Conservation (phyloP, 805 yeast species). For the Cyberlindnera meyerae region DNA sequence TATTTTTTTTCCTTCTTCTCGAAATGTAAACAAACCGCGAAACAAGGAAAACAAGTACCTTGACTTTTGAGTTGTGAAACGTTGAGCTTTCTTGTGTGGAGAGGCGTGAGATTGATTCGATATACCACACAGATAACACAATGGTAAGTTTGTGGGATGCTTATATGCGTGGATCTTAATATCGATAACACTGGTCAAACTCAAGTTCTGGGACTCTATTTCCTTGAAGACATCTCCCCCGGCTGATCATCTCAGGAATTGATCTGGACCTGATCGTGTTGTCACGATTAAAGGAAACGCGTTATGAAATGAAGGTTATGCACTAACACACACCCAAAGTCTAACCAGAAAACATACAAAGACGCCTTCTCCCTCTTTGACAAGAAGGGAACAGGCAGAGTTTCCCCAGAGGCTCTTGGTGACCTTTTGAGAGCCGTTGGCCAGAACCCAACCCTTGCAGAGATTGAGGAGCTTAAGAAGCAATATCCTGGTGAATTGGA, state of each 20-base stretch:
- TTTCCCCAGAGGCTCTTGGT: slow-evolving; percentile 79
- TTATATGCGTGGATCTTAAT: too few relatives aligned
- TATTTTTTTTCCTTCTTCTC: too few relatives aligned
- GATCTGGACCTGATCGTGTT: too few relatives aligned
- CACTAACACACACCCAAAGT: slow-evolving; percentile 10
- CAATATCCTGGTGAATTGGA: slow-evolving; percentile 43
- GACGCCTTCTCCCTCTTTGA: slow-evolving; percentile 97
- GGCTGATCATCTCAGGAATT: too few relatives aligned
- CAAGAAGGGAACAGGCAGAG: slow-evolving; percentile 91
- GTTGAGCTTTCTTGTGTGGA: too few relatives aligned
- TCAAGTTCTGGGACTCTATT: too few relatives aligned
- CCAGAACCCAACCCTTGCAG: slow-evolving; percentile 94
- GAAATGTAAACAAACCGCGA: slow-evolving; percentile 14
- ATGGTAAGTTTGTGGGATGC: too few relatives aligned
- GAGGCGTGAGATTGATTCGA: too few relatives aligned
- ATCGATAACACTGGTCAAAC: too few relatives aligned
- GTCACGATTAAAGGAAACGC: background rate
- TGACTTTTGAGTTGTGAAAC: background rate
- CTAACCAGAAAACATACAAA: slow-evolving; percentile 45
- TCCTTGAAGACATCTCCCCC: too few relatives aligned
- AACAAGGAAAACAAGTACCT: slow-evolving; percentile 4
- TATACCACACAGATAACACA: too few relatives aligned
- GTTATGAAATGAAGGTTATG: background rate
- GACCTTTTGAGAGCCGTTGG: slow-evolving; percentile 96
- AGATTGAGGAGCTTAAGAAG: slow-evolving; percentile 57